These are phyloP conservation scores for Tilletia horrida DNA, from an alignment of 1,284 basidiomycete genomes.

Conservation along the genomic window DNA sequence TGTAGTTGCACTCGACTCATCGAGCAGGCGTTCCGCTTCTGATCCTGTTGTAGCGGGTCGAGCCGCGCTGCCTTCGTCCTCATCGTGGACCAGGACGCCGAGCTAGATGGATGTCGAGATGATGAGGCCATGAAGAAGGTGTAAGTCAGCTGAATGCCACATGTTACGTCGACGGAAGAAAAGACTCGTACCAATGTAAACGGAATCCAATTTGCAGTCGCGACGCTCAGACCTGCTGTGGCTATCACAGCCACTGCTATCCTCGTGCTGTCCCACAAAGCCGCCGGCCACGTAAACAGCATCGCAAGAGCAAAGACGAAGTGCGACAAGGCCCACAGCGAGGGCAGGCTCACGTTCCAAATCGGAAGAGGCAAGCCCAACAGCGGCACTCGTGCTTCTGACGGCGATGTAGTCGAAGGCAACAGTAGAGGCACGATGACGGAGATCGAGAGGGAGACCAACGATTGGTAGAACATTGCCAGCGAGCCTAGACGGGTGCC, in stretches of 20 bases:
- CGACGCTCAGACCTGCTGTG: conserved; percentile 59
- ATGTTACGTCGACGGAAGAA: neutral
- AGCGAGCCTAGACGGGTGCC: conserved; percentile 12
- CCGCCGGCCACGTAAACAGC: conserved; percentile 39
- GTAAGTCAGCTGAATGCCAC: no score
- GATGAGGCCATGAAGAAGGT: conserved; percentile 28
- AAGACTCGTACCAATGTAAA: conserved; percentile 56
- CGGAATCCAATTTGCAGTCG: conserved; percentile 59
- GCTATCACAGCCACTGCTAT: conserved; percentile 59
- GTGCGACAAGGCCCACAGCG: conserved; percentile 42
- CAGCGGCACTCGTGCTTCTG: neutral
- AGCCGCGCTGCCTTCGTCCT: neutral
- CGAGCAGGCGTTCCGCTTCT: neutral
- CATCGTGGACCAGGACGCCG: conserved; percentile 30
- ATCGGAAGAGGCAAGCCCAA: neutral
- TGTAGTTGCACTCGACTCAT: neutral
- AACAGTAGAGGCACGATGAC: conserved; percentile 5
- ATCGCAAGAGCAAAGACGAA: conserved; percentile 39
- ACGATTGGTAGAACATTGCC: conserved; percentile 18
- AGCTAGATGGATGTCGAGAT: no score
- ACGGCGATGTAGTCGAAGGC: neutral
- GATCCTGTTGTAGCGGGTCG: neutral
- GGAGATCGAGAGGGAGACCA: neutral
- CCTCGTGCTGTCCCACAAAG: conserved; percentile 40
- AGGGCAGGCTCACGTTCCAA: conserved; percentile 23